phyloP scores from a whole-genome alignment of 192 early-diverging fungal genomes.

The Backusella circina region DNA sequence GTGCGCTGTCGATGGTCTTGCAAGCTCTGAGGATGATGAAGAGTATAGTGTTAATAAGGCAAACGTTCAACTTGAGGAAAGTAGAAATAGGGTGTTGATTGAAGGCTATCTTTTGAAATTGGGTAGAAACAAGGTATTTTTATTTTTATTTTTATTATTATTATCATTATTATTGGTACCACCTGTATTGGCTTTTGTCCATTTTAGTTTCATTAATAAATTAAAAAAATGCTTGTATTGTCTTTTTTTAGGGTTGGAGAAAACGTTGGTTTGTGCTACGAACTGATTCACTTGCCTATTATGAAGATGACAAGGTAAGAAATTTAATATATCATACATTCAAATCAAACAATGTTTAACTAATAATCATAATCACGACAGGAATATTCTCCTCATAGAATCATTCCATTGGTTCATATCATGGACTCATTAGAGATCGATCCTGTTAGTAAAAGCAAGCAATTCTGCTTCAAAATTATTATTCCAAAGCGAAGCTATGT shows the following conservation, averaged over 20 bases:
- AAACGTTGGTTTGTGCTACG: conserved; percentile 64
- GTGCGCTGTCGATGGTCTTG: conserved; percentile 19
- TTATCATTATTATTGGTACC: not conserved
- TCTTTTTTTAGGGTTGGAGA: conserved; percentile 44
- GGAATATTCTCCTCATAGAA: conserved; percentile 48
- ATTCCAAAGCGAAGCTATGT: conserved; percentile 51
- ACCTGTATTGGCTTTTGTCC: not conserved
- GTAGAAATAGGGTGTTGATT: conserved; percentile 43
- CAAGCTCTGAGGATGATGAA: conserved; percentile 34
- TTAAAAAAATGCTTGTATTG: not conserved
- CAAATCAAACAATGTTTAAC: not conserved
- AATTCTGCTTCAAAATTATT: conserved; percentile 51
- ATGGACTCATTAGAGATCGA: conserved; percentile 54
- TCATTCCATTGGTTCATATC: conserved; percentile 45
- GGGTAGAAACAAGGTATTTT: conserved; percentile 52
- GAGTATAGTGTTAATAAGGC: conserved; percentile 22
- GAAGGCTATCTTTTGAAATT: conserved; percentile 53
- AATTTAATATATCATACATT: not conserved
- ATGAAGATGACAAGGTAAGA: conserved; percentile 56
- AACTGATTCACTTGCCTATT: conserved; percentile 52
- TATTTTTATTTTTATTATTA: too few species aligned
- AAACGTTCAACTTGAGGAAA: conserved; percentile 40
- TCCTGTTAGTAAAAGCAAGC: conserved; percentile 47
- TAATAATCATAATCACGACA: conserved; percentile 5
- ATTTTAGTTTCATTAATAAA: conserved; percentile 3